These are phyloP conservation scores for Aspergillus terreus DNA, from an alignment of 2,329 filamentous ascomycete genomes.

Conservation along the genomic window DNA sequence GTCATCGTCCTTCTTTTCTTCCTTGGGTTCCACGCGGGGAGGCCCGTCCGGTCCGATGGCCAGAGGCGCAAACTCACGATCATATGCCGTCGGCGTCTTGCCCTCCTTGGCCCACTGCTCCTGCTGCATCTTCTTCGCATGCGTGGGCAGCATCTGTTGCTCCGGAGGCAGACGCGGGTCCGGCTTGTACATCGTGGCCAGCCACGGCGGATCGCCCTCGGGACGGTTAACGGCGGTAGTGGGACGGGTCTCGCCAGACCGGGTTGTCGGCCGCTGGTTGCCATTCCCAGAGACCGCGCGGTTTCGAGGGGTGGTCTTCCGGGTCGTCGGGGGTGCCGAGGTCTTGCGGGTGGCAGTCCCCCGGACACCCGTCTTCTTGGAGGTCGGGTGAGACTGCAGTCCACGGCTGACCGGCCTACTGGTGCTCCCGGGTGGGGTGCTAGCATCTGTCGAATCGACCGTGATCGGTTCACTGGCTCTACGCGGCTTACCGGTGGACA, in stretches of 20 bases:
- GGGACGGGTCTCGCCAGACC: conserved; percentile 54
- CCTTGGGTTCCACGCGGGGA: conserved; percentile 15
- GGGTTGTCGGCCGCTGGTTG: conserved; percentile 57
- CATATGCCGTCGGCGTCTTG: conserved; percentile 78
- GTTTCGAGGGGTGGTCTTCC: conserved; percentile 39
- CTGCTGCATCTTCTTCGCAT: conserved; percentile 85
- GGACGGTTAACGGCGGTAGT: conserved; percentile 63
- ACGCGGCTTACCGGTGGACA: conserved; percentile 60
- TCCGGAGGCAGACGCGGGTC: conserved; percentile 92
- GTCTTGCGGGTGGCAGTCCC: conserved; percentile 32
- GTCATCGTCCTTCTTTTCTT: conserved; percentile 12
- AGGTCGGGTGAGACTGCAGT: conserved; percentile 22
- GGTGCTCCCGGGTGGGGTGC: conserved; percentile 20
- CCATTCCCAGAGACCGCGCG: conserved; percentile 31
- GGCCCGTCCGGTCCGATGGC: conserved; percentile 45
- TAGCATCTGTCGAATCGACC: conserved; percentile 20
- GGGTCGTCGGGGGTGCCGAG: conserved; percentile 34
- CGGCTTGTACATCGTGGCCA: conserved; percentile 90
- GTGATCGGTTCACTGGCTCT: conserved; percentile 59
- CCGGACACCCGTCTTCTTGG: conserved; percentile 30
- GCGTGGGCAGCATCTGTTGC: conserved; percentile 90
- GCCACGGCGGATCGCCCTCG: conserved; percentile 94
- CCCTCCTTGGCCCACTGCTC: conserved; percentile 94
- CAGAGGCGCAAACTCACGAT: conserved; percentile 80
- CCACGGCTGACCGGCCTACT: conserved; percentile 32